Conservation (phyloP, 495 filamentous ascomycete genomes). For the Neurospora sp. region DNA sequence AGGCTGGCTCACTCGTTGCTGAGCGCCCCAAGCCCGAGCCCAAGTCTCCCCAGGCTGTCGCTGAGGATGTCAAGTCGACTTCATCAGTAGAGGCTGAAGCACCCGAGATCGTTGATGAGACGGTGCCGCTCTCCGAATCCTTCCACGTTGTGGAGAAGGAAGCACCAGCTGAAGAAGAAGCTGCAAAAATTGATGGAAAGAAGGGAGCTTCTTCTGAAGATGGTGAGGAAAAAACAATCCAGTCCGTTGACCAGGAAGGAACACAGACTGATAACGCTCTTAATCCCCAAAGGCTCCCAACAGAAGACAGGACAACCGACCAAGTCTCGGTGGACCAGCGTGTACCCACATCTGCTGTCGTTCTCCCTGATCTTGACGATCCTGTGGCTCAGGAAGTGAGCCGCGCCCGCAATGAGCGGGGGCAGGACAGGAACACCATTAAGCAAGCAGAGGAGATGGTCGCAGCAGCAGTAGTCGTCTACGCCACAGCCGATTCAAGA, state of each 20-base stretch:
- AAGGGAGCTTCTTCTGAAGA: constrained; percentile 21
- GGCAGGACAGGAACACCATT: constrained; percentile 28
- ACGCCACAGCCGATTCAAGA: constrained; percentile 31
- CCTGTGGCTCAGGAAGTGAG: constrained; percentile 28
- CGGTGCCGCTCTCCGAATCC: constrained; percentile 26
- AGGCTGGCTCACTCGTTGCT: neutral
- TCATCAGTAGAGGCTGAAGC: constrained; percentile 11
- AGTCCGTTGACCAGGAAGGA: constrained; percentile 18
- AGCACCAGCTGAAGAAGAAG: constrained; percentile 20
- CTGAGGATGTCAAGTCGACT: constrained; percentile 5
- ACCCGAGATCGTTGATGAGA: constrained; percentile 21
- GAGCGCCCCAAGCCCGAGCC: neutral
- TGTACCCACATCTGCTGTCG: constrained; percentile 31
- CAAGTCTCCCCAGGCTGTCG: constrained; percentile 2
- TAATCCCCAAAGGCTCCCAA: constrained; percentile 16
- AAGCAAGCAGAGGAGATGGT: constrained; percentile 35
- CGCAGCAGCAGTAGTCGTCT: constrained; percentile 37
- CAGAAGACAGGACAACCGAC: constrained; percentile 11
- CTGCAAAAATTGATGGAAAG: constrained; percentile 10
- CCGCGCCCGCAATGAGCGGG: constrained; percentile 28
- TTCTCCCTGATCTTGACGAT: constrained; percentile 34
- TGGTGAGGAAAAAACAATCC: constrained; percentile 24
- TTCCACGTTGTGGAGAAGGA: constrained; percentile 26
- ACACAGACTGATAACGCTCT: constrained; percentile 29
- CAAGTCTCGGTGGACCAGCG: constrained; percentile 26